Percentiles rank a stretch among this genome's conserved stretches.
phyloP scores from a whole-genome alignment of 2,329 filamentous ascomycete species.

The Clonostachys sp. region DNA sequence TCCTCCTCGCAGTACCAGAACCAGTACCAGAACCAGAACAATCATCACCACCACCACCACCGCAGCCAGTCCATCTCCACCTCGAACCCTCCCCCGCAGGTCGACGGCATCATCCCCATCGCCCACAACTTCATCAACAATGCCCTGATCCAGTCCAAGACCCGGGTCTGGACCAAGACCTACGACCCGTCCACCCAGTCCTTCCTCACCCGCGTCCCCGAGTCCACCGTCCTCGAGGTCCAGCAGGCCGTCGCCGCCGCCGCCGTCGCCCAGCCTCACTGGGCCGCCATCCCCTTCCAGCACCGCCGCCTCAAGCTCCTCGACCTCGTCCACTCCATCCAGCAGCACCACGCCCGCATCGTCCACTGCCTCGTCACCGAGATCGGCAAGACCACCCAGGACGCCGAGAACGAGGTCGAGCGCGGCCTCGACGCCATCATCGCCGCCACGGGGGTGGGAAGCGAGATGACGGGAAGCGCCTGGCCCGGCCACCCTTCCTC shows the following conservation, averaged over 20 bases:
- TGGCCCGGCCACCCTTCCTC: constrained; percentile 28
- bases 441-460: constrained; percentile 6
- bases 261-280: no score
- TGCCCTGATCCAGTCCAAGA: constrained; percentile 57
- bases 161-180: constrained; percentile 66
- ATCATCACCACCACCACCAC: background rate
- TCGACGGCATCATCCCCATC: no score
- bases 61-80: constrained; percentile 5
- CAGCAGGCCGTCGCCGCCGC: constrained; percentile 65
- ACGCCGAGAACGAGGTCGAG: constrained; percentile 11
- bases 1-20: background rate
- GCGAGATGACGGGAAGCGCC: constrained; percentile 3
- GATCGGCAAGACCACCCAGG: constrained; percentile 11
- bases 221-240: constrained; percentile 67
- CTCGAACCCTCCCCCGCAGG: no score
- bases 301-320: background rate
- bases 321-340: no score
- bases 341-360: no score
- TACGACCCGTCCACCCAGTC: constrained; percentile 74
- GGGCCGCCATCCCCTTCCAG: background rate
- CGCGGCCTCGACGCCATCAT: constrained; percentile 11
- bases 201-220: constrained; percentile 70
- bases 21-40: background rate
- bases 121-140: constrained; percentile 59
- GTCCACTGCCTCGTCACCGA: constrained; percentile 4